Evolutionary conservation across 78 protist species (phyloP).

Genomic region (Speleostelium caveatum): DNA sequence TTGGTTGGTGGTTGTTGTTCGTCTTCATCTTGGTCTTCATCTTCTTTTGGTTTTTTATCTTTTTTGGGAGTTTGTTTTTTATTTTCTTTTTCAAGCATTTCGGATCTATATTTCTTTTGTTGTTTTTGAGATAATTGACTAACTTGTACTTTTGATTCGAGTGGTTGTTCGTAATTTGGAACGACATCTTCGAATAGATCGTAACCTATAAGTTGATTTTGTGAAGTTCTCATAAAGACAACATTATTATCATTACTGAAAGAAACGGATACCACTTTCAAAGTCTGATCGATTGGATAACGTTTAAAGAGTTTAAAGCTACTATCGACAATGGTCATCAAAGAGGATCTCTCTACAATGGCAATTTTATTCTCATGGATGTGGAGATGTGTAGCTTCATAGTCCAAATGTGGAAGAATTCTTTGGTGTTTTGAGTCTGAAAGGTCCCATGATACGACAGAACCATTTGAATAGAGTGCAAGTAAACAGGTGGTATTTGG

Average conservation of each 20-base stretch:
- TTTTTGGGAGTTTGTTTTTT: background rate
- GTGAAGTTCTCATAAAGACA: background rate
- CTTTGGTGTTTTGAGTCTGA: background rate
- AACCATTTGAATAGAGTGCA: background rate
- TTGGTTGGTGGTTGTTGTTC: background rate
- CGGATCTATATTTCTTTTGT: background rate
- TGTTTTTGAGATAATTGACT: background rate
- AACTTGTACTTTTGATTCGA: background rate
- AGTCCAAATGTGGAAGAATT: background rate
- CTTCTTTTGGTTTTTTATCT: background rate
- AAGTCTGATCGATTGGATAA: background rate
- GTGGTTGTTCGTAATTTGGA: background rate
- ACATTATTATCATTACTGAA: too few species aligned
- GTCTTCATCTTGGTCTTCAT: background rate
- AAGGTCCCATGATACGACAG: constrained; percentile 34
- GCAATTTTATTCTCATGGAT: too few species aligned
- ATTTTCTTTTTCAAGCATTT: background rate
- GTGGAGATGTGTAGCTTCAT: background rate
- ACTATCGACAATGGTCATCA: too few species aligned
- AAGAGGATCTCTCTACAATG: too few species aligned
- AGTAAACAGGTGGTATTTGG: background rate
- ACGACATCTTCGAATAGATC: background rate
- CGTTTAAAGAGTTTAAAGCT: background rate
- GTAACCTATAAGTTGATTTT: background rate
- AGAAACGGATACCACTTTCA: too few species aligned